A percentile compares a stretch with the other conserved stretches of the same genome.
Conservation (phyloP, 768 basidiomycete species). For the Mycena floridula region DNA sequence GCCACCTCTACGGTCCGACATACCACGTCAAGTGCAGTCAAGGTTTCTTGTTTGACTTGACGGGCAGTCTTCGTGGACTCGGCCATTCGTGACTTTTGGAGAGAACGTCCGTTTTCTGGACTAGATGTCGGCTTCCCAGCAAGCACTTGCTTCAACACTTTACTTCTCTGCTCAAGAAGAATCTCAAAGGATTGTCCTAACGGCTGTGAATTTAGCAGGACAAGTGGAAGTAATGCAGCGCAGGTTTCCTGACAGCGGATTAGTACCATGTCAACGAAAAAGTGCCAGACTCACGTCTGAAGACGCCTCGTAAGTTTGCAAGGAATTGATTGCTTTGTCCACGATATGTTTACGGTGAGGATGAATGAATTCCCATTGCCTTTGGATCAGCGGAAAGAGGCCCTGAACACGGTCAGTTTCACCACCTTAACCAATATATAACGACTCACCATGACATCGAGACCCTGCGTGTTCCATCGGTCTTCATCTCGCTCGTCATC, state of each 20-base stretch:
- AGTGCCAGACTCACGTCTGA: conserved; percentile 37
- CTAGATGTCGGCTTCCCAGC: conserved; percentile 24
- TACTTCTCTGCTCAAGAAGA: conserved; percentile 66
- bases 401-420: conserved; percentile 36
- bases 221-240: conserved; percentile 73
- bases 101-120: conserved; percentile 28
- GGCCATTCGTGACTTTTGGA: conserved; percentile 8
- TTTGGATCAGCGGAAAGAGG: conserved; percentile 83
- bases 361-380: conserved; percentile 89
- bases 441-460: conserved; percentile 53
- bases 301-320: conserved; percentile 55
- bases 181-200: conserved; percentile 65
- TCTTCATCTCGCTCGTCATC: conserved; percentile 62
- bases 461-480: conserved; percentile 49
- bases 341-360: conserved; percentile 87
- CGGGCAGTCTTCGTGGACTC: conserved; percentile 31
- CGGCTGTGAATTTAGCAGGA: conserved; percentile 85
- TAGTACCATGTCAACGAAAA: conserved; percentile 2
- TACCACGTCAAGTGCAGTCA: conserved; percentile 47
- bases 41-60: conserved; percentile 49
- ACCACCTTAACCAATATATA: neutral
- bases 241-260: conserved; percentile 51
- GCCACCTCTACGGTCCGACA: conserved; percentile 52
- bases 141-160: conserved; percentile 44
- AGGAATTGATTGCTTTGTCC: conserved; percentile 78